Base-by-base conservation (phyloP, 164 flowering plant species). In the Stephania japonica region DNA sequence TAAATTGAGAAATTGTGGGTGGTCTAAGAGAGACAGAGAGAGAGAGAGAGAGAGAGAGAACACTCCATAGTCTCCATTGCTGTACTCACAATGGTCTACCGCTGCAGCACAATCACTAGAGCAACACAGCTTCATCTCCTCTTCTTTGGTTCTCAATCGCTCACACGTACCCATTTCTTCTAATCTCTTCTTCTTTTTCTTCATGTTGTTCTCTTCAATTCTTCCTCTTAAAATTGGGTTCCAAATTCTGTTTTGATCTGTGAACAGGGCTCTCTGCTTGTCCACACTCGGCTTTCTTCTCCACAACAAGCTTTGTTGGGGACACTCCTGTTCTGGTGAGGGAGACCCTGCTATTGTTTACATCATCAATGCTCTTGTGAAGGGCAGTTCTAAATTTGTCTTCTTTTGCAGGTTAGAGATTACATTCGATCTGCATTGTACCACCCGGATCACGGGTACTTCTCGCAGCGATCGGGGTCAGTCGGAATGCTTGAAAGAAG, bases 381-480 rank as follows among this genome's bases (percentile, higher is more conserved):
- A 19, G 32, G 16, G 10, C 23, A 19, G 7, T 67, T 66, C 73
- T 69, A 32, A 32, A 32, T 11, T 13, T 49, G 25, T 65, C 49
- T 67, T 47, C 65, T 59, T 44, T 42, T 59, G 66, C 74, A 94
- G 98, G 98, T 94, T 70, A 80, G 98, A 18, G 98, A 94, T 86
- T 94, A 87, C 78, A 87, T 94, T 38, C 93, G 80, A 73, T 86
- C 91, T 8, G 93, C 95, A 44, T 73, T 94, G 66, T 94, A 91
- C 69, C 87, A 92, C 69, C 93, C 97, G 0, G 78, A 83, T 23
- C 86, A 88, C 84, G 98, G 98, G 1, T 94, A 94, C 80, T 92
- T 94, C 82, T 88, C 97, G 11, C 87, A 88, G 74, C 78, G 90
- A 69, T 83, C 97, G 1, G 83, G 88, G 12, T 81, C 97, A 0